These are phyloP conservation scores for Calonectria montana DNA, from an alignment of 2,329 filamentous ascomycete genomes.

Conservation along the genomic window DNA sequence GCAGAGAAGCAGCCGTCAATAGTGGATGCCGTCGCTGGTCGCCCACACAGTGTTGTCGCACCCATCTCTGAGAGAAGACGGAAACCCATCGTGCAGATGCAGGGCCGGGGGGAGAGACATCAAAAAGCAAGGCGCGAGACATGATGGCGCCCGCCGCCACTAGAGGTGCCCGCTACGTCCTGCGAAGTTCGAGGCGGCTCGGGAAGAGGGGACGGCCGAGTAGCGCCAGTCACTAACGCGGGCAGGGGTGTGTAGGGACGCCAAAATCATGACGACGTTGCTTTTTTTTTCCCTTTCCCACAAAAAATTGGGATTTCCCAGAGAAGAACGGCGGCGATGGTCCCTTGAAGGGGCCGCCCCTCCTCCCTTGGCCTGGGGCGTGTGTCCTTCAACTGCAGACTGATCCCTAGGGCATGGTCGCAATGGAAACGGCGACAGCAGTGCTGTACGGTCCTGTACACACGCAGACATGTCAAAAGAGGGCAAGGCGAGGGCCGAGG, in stretches of 20 bases:
- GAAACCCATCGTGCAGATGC: constrained; percentile 36
- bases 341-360: background rate
- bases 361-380: background rate
- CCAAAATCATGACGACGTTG: constrained; percentile 24
- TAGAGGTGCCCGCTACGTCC: constrained; percentile 17
- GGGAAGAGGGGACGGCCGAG: constrained; percentile 33
- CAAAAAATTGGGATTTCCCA: constrained; percentile 27
- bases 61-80: constrained; percentile 30
- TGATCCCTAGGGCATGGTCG: constrained; percentile 40
- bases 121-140: constrained; percentile 20
- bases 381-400: constrained; percentile 26
- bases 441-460: constrained; percentile 21
- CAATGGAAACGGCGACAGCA: constrained; percentile 27
- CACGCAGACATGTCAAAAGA: constrained; percentile 3
- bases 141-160: constrained; percentile 12
- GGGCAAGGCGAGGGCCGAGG: constrained; percentile 23
- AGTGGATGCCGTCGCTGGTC: background rate
- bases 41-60: constrained; percentile 24
- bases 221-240: constrained; percentile 32
- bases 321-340: constrained; percentile 15
- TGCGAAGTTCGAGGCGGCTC: constrained; percentile 33
- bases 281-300: constrained; percentile 42
- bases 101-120: constrained; percentile 25
- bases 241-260: constrained; percentile 24
- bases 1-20: constrained; percentile 17